Conservation (phyloP, 148 eudicot species). For the Heliamphora exappendiculata region DNA sequence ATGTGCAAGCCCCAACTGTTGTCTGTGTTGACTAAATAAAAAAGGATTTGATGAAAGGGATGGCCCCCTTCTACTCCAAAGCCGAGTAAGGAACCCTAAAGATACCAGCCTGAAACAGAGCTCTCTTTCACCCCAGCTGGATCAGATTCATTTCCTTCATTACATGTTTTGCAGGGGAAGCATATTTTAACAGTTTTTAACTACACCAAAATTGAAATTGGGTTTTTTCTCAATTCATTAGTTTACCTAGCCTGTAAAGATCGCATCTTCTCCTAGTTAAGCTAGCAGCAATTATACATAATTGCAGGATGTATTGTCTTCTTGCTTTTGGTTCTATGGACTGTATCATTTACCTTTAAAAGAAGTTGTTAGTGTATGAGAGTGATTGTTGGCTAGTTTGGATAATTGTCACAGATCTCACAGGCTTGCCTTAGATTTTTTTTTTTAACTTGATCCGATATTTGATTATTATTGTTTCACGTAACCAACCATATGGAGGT, state of each 20-base stretch:
- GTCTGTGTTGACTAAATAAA: no score
- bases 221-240: no score
- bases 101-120: no score
- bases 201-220: no score
- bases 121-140: no score
- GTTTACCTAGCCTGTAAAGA: not conserved
- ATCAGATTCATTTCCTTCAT: no score
- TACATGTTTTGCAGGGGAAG: no score
- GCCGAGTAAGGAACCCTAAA: no score
- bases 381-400: not conserved
- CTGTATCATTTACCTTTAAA: not conserved
- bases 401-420: not conserved
- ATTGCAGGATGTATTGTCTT: not conserved
- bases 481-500: conserved; percentile 31
- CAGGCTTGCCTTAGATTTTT: not conserved
- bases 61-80: no score
- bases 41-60: no score
- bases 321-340: not conserved
- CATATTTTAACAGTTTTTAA: no score
- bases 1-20: no score
- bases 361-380: not conserved
- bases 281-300: not conserved
- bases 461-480: not conserved
- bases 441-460: not conserved
- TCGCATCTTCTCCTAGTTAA: not conserved